Percentiles rank a stretch among this genome's conserved stretches.
Evolutionary conservation across 1,284 basidiomycete genomes (phyloP).

Genomic region (Pulveroboletus sp.): DNA sequence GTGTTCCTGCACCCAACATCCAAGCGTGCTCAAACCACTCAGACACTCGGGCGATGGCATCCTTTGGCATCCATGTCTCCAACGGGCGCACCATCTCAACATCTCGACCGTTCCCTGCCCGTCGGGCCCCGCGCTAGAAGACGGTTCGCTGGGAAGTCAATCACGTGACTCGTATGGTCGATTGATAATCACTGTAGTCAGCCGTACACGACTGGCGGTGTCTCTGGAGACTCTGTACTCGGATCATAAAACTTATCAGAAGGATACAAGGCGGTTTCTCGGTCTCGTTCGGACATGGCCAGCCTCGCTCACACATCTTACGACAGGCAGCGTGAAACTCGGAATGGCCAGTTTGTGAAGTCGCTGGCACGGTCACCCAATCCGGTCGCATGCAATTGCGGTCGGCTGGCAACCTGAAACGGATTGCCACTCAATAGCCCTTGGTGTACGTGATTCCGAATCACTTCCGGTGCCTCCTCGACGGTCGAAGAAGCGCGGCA

Average conservation of each 20-base stretch:
- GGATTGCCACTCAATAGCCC: background rate
- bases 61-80: background rate
- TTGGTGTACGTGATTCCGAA: slow-evolving; percentile 1
- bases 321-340: slow-evolving; percentile 11
- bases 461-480: background rate
- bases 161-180: too few species aligned
- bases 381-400: background rate
- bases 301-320: slow-evolving; percentile 9
- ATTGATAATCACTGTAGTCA: too few species aligned
- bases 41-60: background rate
- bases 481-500: background rate
- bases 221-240: background rate
- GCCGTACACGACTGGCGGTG: too few species aligned
- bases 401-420: background rate
- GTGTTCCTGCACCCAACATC: background rate
- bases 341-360: background rate
- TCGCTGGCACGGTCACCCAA: background rate
- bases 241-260: slow-evolving; percentile 2
- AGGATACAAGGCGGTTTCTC: background rate
- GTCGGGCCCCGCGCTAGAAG: slow-evolving; percentile 6
- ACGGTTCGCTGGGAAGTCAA: background rate
- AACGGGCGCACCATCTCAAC: background rate
- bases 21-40: background rate
- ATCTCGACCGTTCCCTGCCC: background rate
- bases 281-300: background rate